Base-by-base conservation (phyloP, 1,284 basidiomycete genomes). In the Austroboletus novae-zelandiae region DNA sequence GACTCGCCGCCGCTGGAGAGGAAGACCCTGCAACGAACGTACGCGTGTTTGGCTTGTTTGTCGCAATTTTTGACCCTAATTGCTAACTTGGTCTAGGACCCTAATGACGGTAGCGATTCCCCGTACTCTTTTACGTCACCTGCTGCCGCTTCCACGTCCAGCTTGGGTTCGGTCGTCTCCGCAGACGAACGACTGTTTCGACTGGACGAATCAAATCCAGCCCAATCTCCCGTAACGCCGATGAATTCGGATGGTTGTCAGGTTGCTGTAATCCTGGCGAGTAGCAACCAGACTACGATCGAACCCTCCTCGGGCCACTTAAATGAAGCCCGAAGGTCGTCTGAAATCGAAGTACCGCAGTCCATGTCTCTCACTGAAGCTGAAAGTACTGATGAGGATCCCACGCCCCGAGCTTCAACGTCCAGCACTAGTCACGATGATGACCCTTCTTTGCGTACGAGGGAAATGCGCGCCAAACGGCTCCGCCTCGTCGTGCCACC, bases 161-260 rank as follows among this genome's bases (percentile, higher is more conserved):
- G 65, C n/a, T 50, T 66, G 13, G 65, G 65, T 34, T 66, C 65
- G 18, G 23, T 70, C 2, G 17, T 66, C 30, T 61, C 68, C n/a
- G 51, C 41, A 2, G 35, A 66, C 27, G 66, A 66, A 40, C 57
- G 60, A 5, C 39, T 62, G 11, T 70, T 69, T 43, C 51, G 52
- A 10, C n/a, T 43, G 5, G 50, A 53, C 13, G 53, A 51, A 29
- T 46, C 30, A 3, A 23, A 23, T n/a, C 15, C 20, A 9, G 8
- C 30, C 5, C 37, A 54, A n/a, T 64, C 61, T 27, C 40, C 60
- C 9, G 27, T 47, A 29, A 32, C 30, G 20, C 1, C 20, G 20
- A 23, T 5, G 5, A 23, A 23, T 23, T 23, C 20, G 20, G 20
- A 23, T 23, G 20, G 20, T 23, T 5, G 20, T 23, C 20, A 32